Conservation (phyloP, 768 basidiomycete species). For the Lactifluus piperatus region DNA sequence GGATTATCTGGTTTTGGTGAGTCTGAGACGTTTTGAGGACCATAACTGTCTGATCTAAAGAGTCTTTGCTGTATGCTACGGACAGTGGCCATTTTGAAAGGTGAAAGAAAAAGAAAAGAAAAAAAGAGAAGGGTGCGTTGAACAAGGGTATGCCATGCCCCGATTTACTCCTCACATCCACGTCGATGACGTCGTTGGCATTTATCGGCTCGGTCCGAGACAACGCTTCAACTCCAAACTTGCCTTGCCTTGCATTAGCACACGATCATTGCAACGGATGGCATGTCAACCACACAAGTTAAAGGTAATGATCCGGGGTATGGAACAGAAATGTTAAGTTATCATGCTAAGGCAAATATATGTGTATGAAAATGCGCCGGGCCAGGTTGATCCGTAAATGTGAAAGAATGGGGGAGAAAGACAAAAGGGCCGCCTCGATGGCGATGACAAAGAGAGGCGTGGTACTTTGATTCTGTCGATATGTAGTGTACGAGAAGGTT, state of each 20-base stretch:
- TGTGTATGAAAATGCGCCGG: conserved; percentile 12
- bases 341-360: conserved; percentile 11
- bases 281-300: not conserved
- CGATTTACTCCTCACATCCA: not conserved
- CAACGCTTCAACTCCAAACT: not conserved
- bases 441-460: not conserved
- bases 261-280: not conserved
- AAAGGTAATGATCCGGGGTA: conserved; percentile 1
- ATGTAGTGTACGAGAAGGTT: not conserved
- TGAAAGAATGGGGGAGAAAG: not conserved
- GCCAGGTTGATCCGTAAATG: conserved; percentile 10
- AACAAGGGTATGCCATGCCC: not conserved
- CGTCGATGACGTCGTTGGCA: conserved; percentile 10
- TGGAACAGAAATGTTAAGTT: conserved; percentile 15
- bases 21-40: conserved; percentile 22
- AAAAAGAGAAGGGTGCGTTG: conserved; percentile 5
- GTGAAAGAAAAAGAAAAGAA: conserved; percentile 3
- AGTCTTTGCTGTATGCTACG: conserved; percentile 49
- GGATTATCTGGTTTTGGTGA: conserved; percentile 7
- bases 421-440: not conserved
- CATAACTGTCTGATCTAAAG: conserved; percentile 8
- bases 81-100: conserved; percentile 33
- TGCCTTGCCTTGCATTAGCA: not conserved
- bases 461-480: conserved; percentile 1
- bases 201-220: not conserved